These are phyloP conservation scores for Fonsecaea multimorphosa DNA, from an alignment of 2,329 filamentous ascomycete genomes.

Conservation along the genomic window DNA sequence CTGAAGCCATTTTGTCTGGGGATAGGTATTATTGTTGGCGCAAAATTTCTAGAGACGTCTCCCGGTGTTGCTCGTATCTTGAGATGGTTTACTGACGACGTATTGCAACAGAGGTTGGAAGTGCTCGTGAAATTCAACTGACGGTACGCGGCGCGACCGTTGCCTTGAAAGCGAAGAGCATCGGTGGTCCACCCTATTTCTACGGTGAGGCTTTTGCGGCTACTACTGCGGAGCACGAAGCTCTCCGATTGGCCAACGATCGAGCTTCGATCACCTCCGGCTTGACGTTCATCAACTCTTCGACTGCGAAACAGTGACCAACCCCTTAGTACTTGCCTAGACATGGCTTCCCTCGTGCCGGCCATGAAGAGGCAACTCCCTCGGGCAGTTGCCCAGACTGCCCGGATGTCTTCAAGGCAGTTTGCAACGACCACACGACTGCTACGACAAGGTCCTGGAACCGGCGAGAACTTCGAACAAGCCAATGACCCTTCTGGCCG, in stretches of 20 bases:
- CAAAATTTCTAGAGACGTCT: background rate
- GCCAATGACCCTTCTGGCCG: slow-evolving; percentile 65
- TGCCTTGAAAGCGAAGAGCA: slow-evolving; percentile 24
- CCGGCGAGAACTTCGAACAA: slow-evolving; percentile 49
- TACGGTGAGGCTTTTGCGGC: slow-evolving; percentile 12
- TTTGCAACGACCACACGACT: slow-evolving; percentile 47
- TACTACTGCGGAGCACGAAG: slow-evolving; percentile 9
- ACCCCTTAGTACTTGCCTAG: background rate
- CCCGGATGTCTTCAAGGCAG: slow-evolving; percentile 64
- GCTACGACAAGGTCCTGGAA: slow-evolving; percentile 35
- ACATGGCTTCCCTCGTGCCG: slow-evolving; percentile 32
- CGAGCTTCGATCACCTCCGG: slow-evolving; percentile 23
- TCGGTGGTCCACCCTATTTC: slow-evolving; percentile 12
- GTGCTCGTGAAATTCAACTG: slow-evolving; percentile 12
- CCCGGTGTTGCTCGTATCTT: background rate
- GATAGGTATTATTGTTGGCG: background rate
- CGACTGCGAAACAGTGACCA: background rate
- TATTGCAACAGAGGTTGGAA: slow-evolving; percentile 8
- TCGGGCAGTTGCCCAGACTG: slow-evolving; percentile 63
- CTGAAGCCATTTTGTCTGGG: slow-evolving; percentile 73
- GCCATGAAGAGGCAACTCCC: slow-evolving; percentile 23
- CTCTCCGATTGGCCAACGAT: slow-evolving; percentile 19
- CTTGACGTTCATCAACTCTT: slow-evolving; percentile 11
- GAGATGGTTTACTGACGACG: background rate
- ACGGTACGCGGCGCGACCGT: slow-evolving; percentile 21